Base-by-base conservation (phyloP, 306 rosid genomes). In the Corylus heterophylla region DNA sequence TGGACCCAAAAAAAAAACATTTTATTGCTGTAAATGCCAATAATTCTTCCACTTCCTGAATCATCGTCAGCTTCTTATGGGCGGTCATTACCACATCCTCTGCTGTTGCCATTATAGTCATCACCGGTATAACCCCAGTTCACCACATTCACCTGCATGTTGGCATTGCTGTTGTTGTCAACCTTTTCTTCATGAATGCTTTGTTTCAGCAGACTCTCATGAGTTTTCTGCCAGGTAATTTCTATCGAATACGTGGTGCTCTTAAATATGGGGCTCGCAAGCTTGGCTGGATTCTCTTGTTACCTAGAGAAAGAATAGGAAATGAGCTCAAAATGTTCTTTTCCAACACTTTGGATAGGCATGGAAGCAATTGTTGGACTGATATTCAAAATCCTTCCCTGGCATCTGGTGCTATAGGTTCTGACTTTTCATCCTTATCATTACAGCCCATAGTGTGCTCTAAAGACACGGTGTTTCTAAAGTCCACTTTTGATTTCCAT, bases 191-290 rank as follows among this genome's bases (percentile, higher is more conserved):
- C 12, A 17, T 62, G 10, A 27, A 62, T 8, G 16, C 44, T 29
- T 27, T 62, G 42, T 62, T 62, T 37, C 68, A 29, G 68, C 67
- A 73, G 49, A 11, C 76, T 76, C 79, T 80, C 68, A 72, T 82
- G 84, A 71, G 70, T 79, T 79, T 75, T 39, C 59, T 87, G 63
- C 88, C 70, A 93, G 98, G 94, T 79, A 93, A 87, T 77, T 93
- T 89, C 81, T 91, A 84, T 81, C 89, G 97, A 77, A 91, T 93
- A 84, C 89, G 94, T 80, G 89, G 94, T 86, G 98, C 98, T 56
- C 88, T 93, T 80, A 91, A 89, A 85, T 87, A 85, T 85, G 98
- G 98, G 76, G 93, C 97, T 69, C 90, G 92, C 74, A 91, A 93
- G 82, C 98, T 93, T 67, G 90, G 97, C 50, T 84, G 90, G 89